Base-by-base conservation (phyloP, 768 basidiomycete species). In the Termitomyces sp. region DNA sequence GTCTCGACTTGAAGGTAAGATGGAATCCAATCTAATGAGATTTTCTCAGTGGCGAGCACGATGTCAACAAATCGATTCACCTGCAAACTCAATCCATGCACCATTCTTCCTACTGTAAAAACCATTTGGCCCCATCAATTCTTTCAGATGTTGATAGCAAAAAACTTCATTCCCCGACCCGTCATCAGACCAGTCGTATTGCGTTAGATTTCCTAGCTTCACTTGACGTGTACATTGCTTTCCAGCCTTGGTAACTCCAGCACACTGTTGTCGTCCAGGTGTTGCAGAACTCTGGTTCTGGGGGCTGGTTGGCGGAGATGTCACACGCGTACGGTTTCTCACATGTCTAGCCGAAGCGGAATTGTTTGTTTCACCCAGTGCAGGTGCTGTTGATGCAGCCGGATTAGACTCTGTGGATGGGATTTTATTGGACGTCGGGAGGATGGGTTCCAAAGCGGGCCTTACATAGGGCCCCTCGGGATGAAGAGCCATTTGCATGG, bases 11-110 rank as follows among this genome's bases (percentile, higher is more conserved):
- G 80, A 40, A 93, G 71, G 69, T 91, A 90, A 28, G 71, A 64
- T 8, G 89, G 88, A 65, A 93, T 88, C 81, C 86, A 92, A 65
- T 83, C 91, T 91, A 46, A 49, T 53, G 48, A n/a, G 18, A 46
- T 45, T 50, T 50, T 35, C 48, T 61, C 6, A 57, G 39, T 22
- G 15, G n/a, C 0, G 22, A 45, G 11, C 36, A 20, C 16, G 15
- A 28, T 11, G 1, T 33, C 20, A 15, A 20, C 38, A 16, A 12
- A 60, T 53, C 57, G 11, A 32, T 75, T 66, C 68, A 88, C 90
- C 79, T 58, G 77, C 75, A 68, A 89, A 91, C 28, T 79, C 73
- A 20, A 92, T 76, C 77, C 81, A 88, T 61, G 74, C 76, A 15
- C 76, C 78, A 33, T 72, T 76, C 57, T 78, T 81, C 50, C 76